Evolutionary conservation across 1,284 basidiomycete species (phyloP).

Genomic region (Ustilago lituana): DNA sequence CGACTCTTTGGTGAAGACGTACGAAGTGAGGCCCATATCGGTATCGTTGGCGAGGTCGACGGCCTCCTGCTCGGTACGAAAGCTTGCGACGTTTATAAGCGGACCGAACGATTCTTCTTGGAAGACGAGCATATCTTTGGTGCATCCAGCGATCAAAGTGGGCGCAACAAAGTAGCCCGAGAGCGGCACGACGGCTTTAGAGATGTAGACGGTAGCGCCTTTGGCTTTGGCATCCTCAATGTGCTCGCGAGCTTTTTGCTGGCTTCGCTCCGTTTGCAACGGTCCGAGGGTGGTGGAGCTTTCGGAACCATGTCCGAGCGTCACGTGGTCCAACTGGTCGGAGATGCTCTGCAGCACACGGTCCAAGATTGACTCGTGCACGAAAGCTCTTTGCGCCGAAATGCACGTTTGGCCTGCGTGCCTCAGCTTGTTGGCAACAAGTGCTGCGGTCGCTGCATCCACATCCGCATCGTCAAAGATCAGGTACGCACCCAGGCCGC

Average conservation of each 20-base stretch:
- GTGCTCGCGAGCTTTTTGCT: slow-evolving; percentile 87
- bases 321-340: slow-evolving; percentile 85
- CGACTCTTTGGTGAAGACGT: slow-evolving; percentile 74
- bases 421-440: slow-evolving; percentile 89
- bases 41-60: slow-evolving; percentile 84
- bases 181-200: slow-evolving; percentile 75
- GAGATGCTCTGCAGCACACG: slow-evolving; percentile 83
- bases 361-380: slow-evolving; percentile 77
- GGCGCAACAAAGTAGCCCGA: slow-evolving; percentile 81
- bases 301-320: slow-evolving; percentile 89
- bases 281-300: slow-evolving; percentile 84
- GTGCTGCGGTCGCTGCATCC: slow-evolving; percentile 86
- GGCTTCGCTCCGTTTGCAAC: slow-evolving; percentile 84
- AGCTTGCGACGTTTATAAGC: slow-evolving; percentile 73
- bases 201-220: slow-evolving; percentile 84
- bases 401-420: slow-evolving; percentile 89
- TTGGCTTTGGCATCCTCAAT: slow-evolving; percentile 83
- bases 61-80: slow-evolving; percentile 91
- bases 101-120: slow-evolving; percentile 66
- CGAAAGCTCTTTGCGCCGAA: slow-evolving; percentile 69
- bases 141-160: slow-evolving; percentile 85
- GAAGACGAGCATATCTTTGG: slow-evolving; percentile 71
- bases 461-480: slow-evolving; percentile 97
- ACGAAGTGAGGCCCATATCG: slow-evolving; percentile 81
- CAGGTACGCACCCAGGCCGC: slow-evolving; percentile 90